Conservation (phyloP, 2,329 filamentous ascomycete genomes). For the Westerdykella sp. region DNA sequence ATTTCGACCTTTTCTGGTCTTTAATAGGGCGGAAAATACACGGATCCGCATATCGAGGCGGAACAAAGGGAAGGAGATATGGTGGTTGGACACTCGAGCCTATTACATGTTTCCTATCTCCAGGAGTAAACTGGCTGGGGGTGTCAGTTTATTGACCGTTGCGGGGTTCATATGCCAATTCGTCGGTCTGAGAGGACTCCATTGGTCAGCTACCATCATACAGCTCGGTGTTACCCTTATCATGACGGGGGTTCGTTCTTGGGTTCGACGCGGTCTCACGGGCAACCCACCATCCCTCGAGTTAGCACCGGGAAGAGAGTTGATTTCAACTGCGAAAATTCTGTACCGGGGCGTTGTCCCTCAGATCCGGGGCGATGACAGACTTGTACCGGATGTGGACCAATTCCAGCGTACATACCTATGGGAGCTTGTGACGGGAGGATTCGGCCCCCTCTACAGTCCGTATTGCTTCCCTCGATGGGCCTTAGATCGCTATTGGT, state of each 20-base stretch:
- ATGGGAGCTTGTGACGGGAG: neutral
- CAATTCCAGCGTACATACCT: neutral
- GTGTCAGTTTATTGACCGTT: neutral
- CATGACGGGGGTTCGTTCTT: conserved; percentile 3
- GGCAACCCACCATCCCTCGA: neutral
- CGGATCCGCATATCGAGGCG: conserved; percentile 1
- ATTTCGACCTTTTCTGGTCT: conserved; percentile 1
- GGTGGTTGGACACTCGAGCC: neutral
- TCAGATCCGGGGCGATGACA: neutral
- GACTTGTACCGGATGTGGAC: no score
- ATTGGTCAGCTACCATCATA: conserved; percentile 6
- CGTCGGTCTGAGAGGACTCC: conserved; percentile 7
- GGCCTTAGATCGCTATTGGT: no score
- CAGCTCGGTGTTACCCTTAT: conserved; percentile 4
- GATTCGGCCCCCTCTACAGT: no score
- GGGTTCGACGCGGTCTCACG: conserved; percentile 1
- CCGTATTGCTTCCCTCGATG: no score
- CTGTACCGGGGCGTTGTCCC: neutral
- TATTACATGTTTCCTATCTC: no score
- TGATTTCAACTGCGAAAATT: neutral
- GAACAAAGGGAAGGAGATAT: neutral
- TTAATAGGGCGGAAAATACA: neutral
- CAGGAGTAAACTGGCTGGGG: no score
- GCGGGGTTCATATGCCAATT: conserved; percentile 6
- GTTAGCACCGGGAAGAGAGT: neutral